A percentile compares a stretch with the other conserved stretches of the same genome.
Conservation (phyloP, 2,329 filamentous ascomycete genomes). For the Fusarium sp. region DNA sequence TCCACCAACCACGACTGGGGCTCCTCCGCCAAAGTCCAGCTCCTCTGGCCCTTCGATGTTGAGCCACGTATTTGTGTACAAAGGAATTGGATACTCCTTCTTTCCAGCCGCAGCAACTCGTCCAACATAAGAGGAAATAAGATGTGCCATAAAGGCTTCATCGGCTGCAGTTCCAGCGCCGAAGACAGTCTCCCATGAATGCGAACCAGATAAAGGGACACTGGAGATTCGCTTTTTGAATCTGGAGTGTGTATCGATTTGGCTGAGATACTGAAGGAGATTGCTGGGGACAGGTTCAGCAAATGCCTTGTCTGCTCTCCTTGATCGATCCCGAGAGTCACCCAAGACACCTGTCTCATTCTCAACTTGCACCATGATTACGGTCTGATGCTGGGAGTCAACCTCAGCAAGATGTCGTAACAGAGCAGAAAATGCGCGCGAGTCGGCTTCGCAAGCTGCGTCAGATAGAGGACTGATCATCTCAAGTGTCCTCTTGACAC, state of each 20-base stretch:
- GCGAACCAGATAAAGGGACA: constrained; percentile 40
- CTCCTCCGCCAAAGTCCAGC: constrained; percentile 49
- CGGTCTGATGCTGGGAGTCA: constrained; percentile 61
- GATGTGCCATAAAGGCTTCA: constrained; percentile 56
- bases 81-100: constrained; percentile 50
- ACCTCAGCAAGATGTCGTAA: constrained; percentile 56
- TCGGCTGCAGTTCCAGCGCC: constrained; percentile 49
- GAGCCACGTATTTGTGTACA: constrained; percentile 56
- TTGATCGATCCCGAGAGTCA: constrained; percentile 63
- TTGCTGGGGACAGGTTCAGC: constrained; percentile 48
- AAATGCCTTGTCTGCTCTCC: constrained; percentile 59
- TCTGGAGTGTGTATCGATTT: constrained; percentile 46
- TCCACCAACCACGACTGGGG: constrained; percentile 54
- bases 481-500: constrained; percentile 51
- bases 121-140: constrained; percentile 52
- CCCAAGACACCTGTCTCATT: constrained; percentile 67
- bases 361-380: constrained; percentile 70
- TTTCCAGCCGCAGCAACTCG: constrained; percentile 55
- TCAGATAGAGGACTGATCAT: constrained; percentile 52
- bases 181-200: constrained; percentile 54
- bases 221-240: constrained; percentile 49
- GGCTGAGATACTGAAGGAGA: constrained; percentile 47
- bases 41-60: constrained; percentile 52
- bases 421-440: constrained; percentile 51
- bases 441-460: constrained; percentile 51